phyloP scores from a whole-genome alignment of 345 rosid species.

The sweet orange (Citrus sinensis) region DNA sequence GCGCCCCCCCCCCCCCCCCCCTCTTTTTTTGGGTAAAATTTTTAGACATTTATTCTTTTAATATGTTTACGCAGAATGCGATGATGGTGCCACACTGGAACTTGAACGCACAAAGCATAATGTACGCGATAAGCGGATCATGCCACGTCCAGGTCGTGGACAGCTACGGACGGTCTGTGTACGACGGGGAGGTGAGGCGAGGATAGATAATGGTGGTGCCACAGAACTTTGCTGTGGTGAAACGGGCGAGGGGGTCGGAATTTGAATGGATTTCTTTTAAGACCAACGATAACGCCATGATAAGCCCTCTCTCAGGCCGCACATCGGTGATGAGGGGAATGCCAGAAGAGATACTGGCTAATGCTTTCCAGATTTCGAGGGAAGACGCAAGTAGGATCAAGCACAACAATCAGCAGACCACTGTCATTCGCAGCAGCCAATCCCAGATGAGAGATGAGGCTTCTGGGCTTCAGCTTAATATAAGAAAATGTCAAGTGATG shows the following conservation, averaged over 20 bases:
- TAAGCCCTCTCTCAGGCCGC: conserved; percentile 44
- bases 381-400: conserved; percentile 63
- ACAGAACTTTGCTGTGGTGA: conserved; percentile 55
- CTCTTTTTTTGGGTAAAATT: too few relatives aligned
- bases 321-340: conserved; percentile 51
- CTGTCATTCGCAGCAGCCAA: conserved; percentile 19
- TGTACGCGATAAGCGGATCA: conserved; percentile 52
- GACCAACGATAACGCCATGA: conserved; percentile 54
- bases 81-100: conserved; percentile 64
- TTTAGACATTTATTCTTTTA: too few relatives aligned
- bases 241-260: conserved; percentile 41
- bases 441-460: conserved; percentile 45
- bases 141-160: conserved; percentile 57
- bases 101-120: conserved; percentile 55
- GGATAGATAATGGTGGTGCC: conserved; percentile 68
- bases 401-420: conserved; percentile 41
- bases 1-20: too few relatives aligned
- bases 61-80: conserved; percentile 37
- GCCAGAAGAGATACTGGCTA: conserved; percentile 53
- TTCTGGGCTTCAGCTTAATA: not conserved
- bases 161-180: conserved; percentile 50
- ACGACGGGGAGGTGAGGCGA: conserved; percentile 41
- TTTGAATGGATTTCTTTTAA: conserved; percentile 68
- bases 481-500: not conserved
- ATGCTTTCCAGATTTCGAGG: conserved; percentile 38